Evolutionary conservation across 108 stramenopile species (phyloP), one percentile per base, ranked within the genome.

Genomic region (Mediolabrus comicus): DNA sequence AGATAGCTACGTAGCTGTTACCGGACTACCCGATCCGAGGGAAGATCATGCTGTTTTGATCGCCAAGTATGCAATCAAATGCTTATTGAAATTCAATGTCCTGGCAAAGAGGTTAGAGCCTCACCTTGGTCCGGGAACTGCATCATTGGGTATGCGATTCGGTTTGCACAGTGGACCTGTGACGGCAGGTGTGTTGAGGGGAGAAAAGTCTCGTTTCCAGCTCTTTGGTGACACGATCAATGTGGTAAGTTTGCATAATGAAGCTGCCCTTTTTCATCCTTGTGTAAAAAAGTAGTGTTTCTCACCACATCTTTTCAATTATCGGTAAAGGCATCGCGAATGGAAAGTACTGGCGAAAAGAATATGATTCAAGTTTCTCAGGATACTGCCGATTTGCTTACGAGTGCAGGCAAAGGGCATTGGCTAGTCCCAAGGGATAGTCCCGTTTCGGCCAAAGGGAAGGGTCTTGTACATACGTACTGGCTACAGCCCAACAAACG

Each of bases 161-260:
- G 83, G 83, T 4, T 22, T 84, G 14, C 77, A 84, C 38, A 67
- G 64, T 67, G 83, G 83, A 13, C 76, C 83, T 27, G 83, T 81
- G 5, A 84, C 80, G 12, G 83, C 83, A 16, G 83, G 80, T 41
- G 83, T 84, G 0, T 67, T 84, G 25, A 58, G 80, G 34, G 80
- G 80, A n/a, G 61, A 78, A 41, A 84, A 74, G 35, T 67, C 83
- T 16, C 59, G 80, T 11, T 84, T 84, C 57, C 66, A 81, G 43
- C 51, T 84, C 9, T 86, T 86, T 65, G 85, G 85, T 17, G 85
- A 86, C 53, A 83, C 85, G 0, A 81, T 86, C 19, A 86, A 86
- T 68, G 81, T 49, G 46, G 46, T 49, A 8, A 49, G 46, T 49
- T 22, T 33, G 9, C 22, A 49, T 49, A 22, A 16, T n/a, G n/a